Evolutionary conservation across 139 green algal species (phyloP).

Genomic region (Chlamydomonas sp.): DNA sequence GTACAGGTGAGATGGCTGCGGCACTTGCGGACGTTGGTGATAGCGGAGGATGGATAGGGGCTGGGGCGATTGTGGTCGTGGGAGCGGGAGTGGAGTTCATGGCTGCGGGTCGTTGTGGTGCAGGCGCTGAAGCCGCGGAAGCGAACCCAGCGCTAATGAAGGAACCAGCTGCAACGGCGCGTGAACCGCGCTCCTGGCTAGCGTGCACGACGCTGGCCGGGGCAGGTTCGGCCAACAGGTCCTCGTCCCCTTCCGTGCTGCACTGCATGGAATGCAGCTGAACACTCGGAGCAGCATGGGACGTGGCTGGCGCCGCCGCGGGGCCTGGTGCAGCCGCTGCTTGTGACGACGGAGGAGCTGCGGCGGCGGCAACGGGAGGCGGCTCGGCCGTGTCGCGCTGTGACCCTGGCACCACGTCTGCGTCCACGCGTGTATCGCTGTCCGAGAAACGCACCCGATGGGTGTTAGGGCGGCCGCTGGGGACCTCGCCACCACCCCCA

Average conservation of each 20-base stretch:
- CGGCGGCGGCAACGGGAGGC: not conserved
- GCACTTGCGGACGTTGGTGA: too few relatives aligned
- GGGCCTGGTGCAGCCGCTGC: not conserved
- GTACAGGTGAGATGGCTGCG: too few relatives aligned
- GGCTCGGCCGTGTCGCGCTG: not conserved
- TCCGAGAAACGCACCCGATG: too few relatives aligned
- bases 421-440: too few relatives aligned
- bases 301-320: not conserved
- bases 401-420: too few relatives aligned
- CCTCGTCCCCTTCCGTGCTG: conserved; percentile 35
- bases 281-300: not conserved
- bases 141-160: not conserved
- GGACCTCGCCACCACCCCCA: too few relatives aligned
- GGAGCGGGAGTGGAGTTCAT: not conserved
- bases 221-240: not conserved
- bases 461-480: too few relatives aligned
- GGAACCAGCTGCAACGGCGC: conserved; percentile 14
- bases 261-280: not conserved
- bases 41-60: too few relatives aligned
- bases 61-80: not conserved
- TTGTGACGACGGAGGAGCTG: not conserved
- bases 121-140: too few relatives aligned
- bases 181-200: not conserved
- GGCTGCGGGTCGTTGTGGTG: not conserved
- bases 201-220: conserved; percentile 14